These are phyloP conservation scores for Hericium alpestre DNA, from an alignment of 768 basidiomycete species.

Conservation along the genomic window DNA sequence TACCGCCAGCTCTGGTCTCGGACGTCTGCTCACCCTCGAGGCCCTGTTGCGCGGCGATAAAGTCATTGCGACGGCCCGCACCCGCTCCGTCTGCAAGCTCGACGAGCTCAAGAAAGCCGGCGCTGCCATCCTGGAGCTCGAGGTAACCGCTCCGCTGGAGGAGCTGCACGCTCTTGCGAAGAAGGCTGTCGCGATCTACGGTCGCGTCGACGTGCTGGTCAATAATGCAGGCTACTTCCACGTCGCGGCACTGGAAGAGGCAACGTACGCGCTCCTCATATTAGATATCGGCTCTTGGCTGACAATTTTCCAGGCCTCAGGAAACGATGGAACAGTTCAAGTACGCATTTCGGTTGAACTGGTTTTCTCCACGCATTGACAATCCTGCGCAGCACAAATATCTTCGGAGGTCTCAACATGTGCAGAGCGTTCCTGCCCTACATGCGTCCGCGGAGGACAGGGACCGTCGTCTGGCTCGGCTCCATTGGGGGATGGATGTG, in stretches of 20 bases:
- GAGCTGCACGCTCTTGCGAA: slow-evolving; percentile 12
- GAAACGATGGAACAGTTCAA: slow-evolving; percentile 14
- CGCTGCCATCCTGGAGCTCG: slow-evolving; percentile 17
- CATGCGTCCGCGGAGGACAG: slow-evolving; percentile 11
- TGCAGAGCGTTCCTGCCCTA: slow-evolving; percentile 14
- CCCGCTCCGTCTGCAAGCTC: slow-evolving; percentile 14
- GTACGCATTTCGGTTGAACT: background rate
- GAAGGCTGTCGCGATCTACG: slow-evolving; percentile 13
- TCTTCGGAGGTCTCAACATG: slow-evolving; percentile 14
- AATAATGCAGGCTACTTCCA: slow-evolving; percentile 8
- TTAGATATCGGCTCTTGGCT: background rate
- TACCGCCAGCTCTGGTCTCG: slow-evolving; percentile 7
- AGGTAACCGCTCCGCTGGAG: slow-evolving; percentile 15
- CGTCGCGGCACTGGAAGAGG: slow-evolving; percentile 14
- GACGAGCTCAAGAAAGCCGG: slow-evolving; percentile 19
- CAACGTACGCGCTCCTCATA: slow-evolving; percentile 1
- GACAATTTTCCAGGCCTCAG: slow-evolving; percentile 11
- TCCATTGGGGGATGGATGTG: slow-evolving; percentile 8
- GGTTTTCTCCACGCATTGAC: background rate
- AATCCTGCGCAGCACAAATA: slow-evolving; percentile 6
- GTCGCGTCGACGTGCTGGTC: slow-evolving; percentile 14
- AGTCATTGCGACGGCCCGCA: slow-evolving; percentile 12
- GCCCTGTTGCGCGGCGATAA: slow-evolving; percentile 12
- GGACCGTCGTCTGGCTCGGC: slow-evolving; percentile 14
- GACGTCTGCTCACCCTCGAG: slow-evolving; percentile 9